These are phyloP conservation scores for Neopestalotiopsis sp. DNA, from an alignment of 2,329 filamentous ascomycete species.

Conservation along the genomic window DNA sequence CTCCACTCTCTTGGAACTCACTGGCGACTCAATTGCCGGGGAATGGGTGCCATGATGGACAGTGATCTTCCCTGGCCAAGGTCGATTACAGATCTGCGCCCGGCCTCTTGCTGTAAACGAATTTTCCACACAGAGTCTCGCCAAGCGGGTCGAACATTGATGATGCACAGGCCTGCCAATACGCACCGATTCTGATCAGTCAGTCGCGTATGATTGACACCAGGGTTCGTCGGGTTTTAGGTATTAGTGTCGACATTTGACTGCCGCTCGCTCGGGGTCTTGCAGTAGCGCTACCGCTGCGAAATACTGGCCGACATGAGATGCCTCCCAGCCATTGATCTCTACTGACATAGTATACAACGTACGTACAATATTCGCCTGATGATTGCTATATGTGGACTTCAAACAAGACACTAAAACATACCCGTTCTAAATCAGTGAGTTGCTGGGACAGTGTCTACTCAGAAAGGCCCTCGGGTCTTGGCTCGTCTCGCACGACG, in stretches of 20 bases:
- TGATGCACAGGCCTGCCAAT: conserved; percentile 11
- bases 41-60: not conserved
- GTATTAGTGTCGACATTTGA: too few species aligned
- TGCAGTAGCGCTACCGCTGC: not conserved
- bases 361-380: too few species aligned
- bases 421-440: not conserved
- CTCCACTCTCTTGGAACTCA: conserved; percentile 15
- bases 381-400: conserved; percentile 2
- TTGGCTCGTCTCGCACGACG: not conserved
- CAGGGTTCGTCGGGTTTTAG: not conserved
- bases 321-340: not conserved
- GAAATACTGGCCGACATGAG: not conserved
- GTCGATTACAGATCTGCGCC: not conserved
- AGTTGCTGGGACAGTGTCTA: not conserved
- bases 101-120: too few species aligned
- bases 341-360: too few species aligned
- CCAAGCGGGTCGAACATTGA: conserved; percentile 11
- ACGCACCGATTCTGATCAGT: too few species aligned
- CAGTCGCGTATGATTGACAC: conserved; percentile 3
- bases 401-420: conserved; percentile 14
- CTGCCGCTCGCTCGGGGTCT: not conserved
- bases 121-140: too few species aligned
- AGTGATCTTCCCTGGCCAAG: not conserved
- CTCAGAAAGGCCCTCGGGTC: not conserved
- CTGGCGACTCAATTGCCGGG: conserved; percentile 9